These are phyloP conservation scores for Hyphodiscus sp. DNA, from an alignment of 2,329 filamentous ascomycete genomes.

Conservation along the genomic window DNA sequence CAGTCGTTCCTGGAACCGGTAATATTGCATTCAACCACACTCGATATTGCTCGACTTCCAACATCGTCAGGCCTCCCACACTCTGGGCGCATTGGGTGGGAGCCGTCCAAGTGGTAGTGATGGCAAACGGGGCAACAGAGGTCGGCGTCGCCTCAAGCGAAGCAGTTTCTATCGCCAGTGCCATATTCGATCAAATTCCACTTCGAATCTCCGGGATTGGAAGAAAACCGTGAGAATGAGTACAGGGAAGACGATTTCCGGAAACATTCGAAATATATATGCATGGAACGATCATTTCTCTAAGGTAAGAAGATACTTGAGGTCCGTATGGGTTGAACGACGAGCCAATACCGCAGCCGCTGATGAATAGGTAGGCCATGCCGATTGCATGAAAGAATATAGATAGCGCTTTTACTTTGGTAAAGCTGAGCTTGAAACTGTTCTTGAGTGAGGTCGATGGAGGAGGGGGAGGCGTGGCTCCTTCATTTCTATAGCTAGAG, in stretches of 20 bases:
- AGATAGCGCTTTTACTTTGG: neutral
- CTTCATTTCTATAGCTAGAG: neutral
- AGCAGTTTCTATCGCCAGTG: neutral
- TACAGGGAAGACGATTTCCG: neutral
- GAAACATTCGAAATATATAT: neutral
- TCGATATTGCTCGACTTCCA: conserved; percentile 7
- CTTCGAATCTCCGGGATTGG: neutral
- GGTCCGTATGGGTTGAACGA: neutral
- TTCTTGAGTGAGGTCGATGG: neutral
- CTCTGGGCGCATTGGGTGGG: conserved; percentile 12
- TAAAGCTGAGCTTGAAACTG: neutral
- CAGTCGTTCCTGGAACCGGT: conserved; percentile 12
- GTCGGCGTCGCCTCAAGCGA: neutral
- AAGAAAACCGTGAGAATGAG: neutral
- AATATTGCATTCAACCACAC: conserved; percentile 11
- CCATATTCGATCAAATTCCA: neutral
- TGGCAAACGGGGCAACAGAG: conserved; percentile 2
- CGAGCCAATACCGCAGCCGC: neutral
- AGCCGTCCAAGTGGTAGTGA: conserved; percentile 10
- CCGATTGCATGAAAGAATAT: too few species aligned
- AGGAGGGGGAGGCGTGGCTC: neutral
- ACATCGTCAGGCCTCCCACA: conserved; percentile 10
- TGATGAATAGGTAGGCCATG: too few species aligned
- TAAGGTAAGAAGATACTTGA: neutral
- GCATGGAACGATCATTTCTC: neutral